Evolutionary conservation across 2,329 filamentous ascomycete species (phyloP), one percentile per base, ranked within the genome.

Genomic region (Aspergillus pseudoglaucus): DNA sequence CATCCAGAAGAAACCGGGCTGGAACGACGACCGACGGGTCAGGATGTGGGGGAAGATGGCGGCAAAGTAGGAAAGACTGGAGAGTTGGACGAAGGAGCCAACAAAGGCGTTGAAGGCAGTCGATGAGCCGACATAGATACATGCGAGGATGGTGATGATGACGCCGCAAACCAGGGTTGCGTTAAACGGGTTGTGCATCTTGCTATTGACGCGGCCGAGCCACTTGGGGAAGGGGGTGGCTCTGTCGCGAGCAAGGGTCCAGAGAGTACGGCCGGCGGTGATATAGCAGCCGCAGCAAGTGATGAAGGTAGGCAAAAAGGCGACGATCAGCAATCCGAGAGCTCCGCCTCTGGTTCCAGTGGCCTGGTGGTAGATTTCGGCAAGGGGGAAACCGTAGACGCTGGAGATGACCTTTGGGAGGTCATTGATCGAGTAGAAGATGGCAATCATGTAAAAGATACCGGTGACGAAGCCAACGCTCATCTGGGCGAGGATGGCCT

Each of bases 181-280:
- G 47, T 77, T 76, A 49, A 84, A 69, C 0, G 81, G 81, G 58
- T 81, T 83, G 46, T 79, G 78, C 47, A 81, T 74, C 1, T 53
- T 65, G 51, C 73, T 69, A 60, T 78, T 75, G 54, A 84, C 79
- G 15, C 59, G 63, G n/a, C 74, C 68, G 49, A 83, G 77, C 63
- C 78, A 68, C 9, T 58, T 47, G 1, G 75, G 71, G 58, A 82
- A 78, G 0, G 81, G 81, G 2, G 81, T 81, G 2, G 81, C 81
- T 35, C 78, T 75, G 60, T 84, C 81, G 27, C 81, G 76, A 33
- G 80, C 78, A 27, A 71, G 58, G 9, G 67, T 69, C 81, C 81
- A 85, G 3, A 84, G 70, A 51, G 79, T 81, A 6, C 82, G 77
- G n/a, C 81, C 79, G 0, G 75, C 70, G 1, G 80, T 83, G 52